Evolutionary conservation across 2,329 filamentous ascomycete species (phyloP), one percentile per base, ranked within the genome.

Genomic region (Colletotrichum sp.): DNA sequence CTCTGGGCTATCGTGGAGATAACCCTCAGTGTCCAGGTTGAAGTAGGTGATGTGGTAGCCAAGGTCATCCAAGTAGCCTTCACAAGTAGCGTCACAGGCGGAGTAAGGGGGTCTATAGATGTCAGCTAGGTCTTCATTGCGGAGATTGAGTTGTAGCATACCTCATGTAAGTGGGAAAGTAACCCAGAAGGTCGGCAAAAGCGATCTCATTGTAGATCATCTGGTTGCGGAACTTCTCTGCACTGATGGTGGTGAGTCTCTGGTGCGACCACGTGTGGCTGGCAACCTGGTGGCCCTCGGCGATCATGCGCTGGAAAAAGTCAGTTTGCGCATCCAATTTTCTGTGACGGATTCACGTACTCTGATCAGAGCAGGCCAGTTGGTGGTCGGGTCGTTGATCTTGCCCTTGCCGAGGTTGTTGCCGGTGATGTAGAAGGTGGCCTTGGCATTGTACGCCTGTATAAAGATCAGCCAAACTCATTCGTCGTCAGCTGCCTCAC

Each of bases 361-460:
- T 24, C 77, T 77, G n/a, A 88, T 78, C 27, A 87, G 77, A 21
- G 64, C 76, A 6, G 82, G 77, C 82, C 82, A 87, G 3, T 63
- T 75, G 13, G 75, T 82, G 18, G 82, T 84, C 5, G 84, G 81
- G 69, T 87, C 84, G 75, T 91, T 90, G 76, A 91, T 91, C 29
- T 78, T 79, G 7, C 82, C 82, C 78, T 86, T 87, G 68, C 80
- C 82, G 5, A 80, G 76, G 76, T 85, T 86, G 78, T 85, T 84
- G 2, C 84, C 84, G 0, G 83, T 82, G 59, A 87, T 80, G 77
- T 93, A 93, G 80, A 94, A 94, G 3, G 92, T 94, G 3, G 91
- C 92, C 76, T 90, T 92, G 16, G 90, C 91, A 33, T 87, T 84
- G 78, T 92, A 91, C 31, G 83, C 84, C 77, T 81, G 36, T 21